Evolutionary conservation across 768 basidiomycete species (phyloP).

Genomic region (Royoungia palumana): DNA sequence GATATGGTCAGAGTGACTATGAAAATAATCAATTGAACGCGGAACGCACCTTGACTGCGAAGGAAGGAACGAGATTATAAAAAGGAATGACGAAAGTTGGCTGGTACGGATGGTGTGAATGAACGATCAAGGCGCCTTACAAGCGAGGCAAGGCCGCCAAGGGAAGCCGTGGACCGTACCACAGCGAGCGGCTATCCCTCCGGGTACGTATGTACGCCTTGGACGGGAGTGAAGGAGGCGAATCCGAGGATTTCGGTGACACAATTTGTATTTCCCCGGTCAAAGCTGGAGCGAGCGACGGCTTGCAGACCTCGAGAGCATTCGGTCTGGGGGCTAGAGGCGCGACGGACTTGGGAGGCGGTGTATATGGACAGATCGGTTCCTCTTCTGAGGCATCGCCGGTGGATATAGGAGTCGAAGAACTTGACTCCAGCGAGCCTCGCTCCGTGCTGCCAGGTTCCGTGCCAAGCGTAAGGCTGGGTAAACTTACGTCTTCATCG

Average conservation of each 20-base stretch:
- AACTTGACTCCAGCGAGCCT: neutral
- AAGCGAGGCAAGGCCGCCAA: slow-evolving; percentile 1
- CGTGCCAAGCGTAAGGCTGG: neutral
- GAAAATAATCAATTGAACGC: neutral
- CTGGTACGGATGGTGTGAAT: too few species aligned
- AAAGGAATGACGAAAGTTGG: too few species aligned
- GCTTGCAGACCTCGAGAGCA: neutral
- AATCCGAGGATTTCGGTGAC: neutral
- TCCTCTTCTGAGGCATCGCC: slow-evolving; percentile 4
- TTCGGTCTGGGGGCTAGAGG: neutral
- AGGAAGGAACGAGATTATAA: neutral
- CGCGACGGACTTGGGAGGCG: neutral
- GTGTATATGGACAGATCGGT: slow-evolving; percentile 5
- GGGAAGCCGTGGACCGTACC: neutral
- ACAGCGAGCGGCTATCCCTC: slow-evolving; percentile 1
- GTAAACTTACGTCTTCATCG: neutral
- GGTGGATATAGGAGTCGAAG: neutral
- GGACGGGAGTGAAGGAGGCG: slow-evolving; percentile 2
- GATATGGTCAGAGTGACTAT: neutral
- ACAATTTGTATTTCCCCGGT: neutral
- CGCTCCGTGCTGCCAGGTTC: neutral
- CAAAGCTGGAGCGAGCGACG: neutral
- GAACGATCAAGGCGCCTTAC: neutral
- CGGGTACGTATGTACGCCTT: slow-evolving; percentile 3
- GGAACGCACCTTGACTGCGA: slow-evolving; percentile 1